Conservation (phyloP, 2,329 filamentous ascomycete genomes). For the Ceratocystis albifundus region DNA sequence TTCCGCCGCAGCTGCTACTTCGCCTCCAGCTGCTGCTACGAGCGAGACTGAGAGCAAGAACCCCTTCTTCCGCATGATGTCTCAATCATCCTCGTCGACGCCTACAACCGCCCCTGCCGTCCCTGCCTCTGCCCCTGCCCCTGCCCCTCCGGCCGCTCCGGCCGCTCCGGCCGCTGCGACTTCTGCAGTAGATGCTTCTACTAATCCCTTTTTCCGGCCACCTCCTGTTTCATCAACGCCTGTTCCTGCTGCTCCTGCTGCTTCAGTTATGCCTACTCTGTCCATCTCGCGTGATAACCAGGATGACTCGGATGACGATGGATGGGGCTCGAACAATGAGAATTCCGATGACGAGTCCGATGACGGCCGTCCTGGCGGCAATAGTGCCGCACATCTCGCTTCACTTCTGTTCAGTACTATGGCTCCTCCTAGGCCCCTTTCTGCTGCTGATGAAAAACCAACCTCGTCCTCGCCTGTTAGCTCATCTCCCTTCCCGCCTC, state of each 20-base stretch:
- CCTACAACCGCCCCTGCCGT: slow-evolving; percentile 28
- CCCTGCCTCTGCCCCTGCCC: not conserved
- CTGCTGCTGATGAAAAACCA: slow-evolving; percentile 63
- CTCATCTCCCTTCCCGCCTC: slow-evolving; percentile 31
- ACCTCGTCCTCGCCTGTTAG: slow-evolving; percentile 32
- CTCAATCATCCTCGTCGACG: slow-evolving; percentile 45
- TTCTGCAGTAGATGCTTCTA: slow-evolving; percentile 50
- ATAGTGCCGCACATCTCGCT: slow-evolving; percentile 80
- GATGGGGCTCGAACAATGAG: slow-evolving; percentile 66
- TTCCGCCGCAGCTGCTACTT: slow-evolving; percentile 32
- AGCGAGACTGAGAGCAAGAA: slow-evolving; percentile 75
- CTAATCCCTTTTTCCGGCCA: slow-evolving; percentile 72
- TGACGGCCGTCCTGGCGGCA: slow-evolving; percentile 66
- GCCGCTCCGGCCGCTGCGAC: slow-evolving; percentile 44
- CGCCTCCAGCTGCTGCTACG: slow-evolving; percentile 43
- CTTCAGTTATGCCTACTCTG: slow-evolving; percentile 36
- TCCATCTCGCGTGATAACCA: slow-evolving; percentile 49
- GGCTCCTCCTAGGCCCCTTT: slow-evolving; percentile 81
- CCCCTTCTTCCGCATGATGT: slow-evolving; percentile 86
- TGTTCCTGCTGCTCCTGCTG: slow-evolving; percentile 32
- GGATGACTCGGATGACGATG: slow-evolving; percentile 58
- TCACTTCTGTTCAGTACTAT: slow-evolving; percentile 95
- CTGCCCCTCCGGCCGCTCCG: slow-evolving; percentile 28
- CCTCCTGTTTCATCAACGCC: slow-evolving; percentile 28
- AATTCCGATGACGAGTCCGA: slow-evolving; percentile 59